Base-by-base conservation (phyloP, 2,329 filamentous ascomycete species). In the Sporothrix pseudoabietina region DNA sequence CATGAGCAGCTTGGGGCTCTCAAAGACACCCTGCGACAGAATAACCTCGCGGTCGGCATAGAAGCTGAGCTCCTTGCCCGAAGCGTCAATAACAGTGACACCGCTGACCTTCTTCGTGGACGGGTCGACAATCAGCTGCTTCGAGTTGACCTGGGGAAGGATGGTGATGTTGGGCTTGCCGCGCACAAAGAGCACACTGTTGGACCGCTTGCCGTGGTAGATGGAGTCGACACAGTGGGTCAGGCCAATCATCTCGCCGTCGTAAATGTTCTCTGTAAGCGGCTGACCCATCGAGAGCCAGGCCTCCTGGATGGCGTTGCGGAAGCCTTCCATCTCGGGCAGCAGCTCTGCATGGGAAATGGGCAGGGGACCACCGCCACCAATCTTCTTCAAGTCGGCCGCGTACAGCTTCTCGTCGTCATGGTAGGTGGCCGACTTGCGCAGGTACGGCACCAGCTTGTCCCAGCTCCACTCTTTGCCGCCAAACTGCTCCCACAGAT, bases 401-500 rank as follows among this genome's bases (percentile, higher is more conserved):
- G 81, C 77, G 75, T 86, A 87, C 0, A 85, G 77, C 10, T 81
- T 80, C 4, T 80, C 78, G 74, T 89, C 86, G 72, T 90, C 87
- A 75, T 88, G 85, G 78, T 89, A 90, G 22, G 83, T 88, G 0
- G 83, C 86, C n/a, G 83, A 82, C 81, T 89, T 89, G 75, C 84
- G 82, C 7, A 90, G 81, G 75, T 89, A 89, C 8, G 83, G 81
- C 3, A 84, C 81, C 54, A 82, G 80, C 9, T 79, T 81, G 1
- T 88, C 83, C 85, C 87, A 90, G 0, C 81, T 89, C 89, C 89
- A 91, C 66, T 87, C 84, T 76, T 92, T 88, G 6, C 92, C 92
- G 68, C 92, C 91, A 47, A 87, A 87, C 80, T 92, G 92, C n/a
- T 89, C 89, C 84, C 91, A 87, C 26, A 90, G 90, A 78, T 94